Base-by-base conservation (phyloP, 225 moss, liverwort and hornwort genomes). In the Antitrichia curtipendula region DNA sequence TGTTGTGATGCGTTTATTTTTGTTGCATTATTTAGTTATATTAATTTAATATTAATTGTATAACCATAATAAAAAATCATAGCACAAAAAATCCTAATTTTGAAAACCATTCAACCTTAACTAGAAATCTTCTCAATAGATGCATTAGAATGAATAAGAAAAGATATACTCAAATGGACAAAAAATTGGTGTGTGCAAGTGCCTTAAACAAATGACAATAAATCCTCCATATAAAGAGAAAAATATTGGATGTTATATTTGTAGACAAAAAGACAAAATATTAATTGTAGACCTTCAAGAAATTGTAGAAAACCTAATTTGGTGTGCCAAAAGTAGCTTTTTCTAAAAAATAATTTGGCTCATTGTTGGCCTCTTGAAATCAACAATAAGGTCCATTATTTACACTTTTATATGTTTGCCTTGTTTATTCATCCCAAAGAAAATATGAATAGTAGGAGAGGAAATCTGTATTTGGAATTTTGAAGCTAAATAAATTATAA, bases 251-350 rank as follows among this genome's bases (percentile, higher is more conserved):
- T 0, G 0, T 14, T 69, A 40, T 13, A 24, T 40, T 69, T 40
- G 24, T n/a, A 69, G 40, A 7, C 2, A 1, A 13, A 69, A 69
- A 40, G 40, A 40, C 5, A 24, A 34, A 40, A 41, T 69, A 69
- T 5, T 3, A 5, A 25, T 0, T 40, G 0, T 0, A 0, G 3
- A 41, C 10, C 4, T 41, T 25, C 6, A 40, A 41, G 25, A 70
- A 70, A 41, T 20, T 65, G 6, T 65, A 7, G 20, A 65, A 65
- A 65, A 66, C 0, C 66, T 21, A n/a, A 66, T 41, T 43, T 16
- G 9, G 27, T 16, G 41, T 27, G 16, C 9, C 1, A 16, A 70
- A 71, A 71, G 9, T 71, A 71, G 2, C 5, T 71, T 71, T 24
- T 2, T 16, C 8, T 8, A 25, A 27, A 25, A 6, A 70, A 41